Evolutionary conservation across 2,329 filamentous ascomycete genomes (phyloP).

Genomic region (Zelopaecilomyces penicillatus): DNA sequence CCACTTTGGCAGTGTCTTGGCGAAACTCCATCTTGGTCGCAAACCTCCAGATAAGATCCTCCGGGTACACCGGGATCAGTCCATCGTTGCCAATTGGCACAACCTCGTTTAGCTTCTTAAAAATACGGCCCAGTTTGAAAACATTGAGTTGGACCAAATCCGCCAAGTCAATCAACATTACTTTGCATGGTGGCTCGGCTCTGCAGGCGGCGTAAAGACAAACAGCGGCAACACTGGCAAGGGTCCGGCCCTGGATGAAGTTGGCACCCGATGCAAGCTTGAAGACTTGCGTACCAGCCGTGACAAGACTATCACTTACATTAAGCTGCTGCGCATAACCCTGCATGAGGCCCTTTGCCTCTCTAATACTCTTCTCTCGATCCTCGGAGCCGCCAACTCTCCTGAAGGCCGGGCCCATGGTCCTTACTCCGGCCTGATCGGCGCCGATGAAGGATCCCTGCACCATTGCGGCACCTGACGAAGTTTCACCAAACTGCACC

Average conservation of each 20-base stretch:
- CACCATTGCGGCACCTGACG: conserved; percentile 77
- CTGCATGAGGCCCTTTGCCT: conserved; percentile 50
- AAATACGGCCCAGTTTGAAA: conserved; percentile 82
- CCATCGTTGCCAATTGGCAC: conserved; percentile 60
- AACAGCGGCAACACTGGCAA: conserved; percentile 79
- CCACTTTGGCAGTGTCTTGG: conserved; percentile 71
- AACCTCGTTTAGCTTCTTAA: conserved; percentile 71
- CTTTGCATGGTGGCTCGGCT: conserved; percentile 65
- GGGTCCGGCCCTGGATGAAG: conserved; percentile 78
- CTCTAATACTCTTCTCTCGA: conserved; percentile 51
- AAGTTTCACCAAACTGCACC: conserved; percentile 81
- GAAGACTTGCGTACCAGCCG: conserved; percentile 63
- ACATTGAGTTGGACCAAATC: conserved; percentile 80
- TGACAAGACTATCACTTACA: conserved; percentile 53
- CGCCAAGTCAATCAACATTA: conserved; percentile 93
- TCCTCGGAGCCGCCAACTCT: conserved; percentile 51
- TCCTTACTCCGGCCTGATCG: conserved; percentile 72
- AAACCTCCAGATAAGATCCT: conserved; percentile 87
- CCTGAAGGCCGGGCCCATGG: conserved; percentile 53
- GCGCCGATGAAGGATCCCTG: conserved; percentile 84
- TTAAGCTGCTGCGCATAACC: conserved; percentile 53
- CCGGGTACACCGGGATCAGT: conserved; percentile 65
- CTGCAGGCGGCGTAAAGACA: conserved; percentile 86
- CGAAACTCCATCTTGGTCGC: conserved; percentile 89
- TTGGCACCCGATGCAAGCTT: conserved; percentile 66